Conservation (phyloP, 441 rosid genomes). For the Gossypium aridum region DNA sequence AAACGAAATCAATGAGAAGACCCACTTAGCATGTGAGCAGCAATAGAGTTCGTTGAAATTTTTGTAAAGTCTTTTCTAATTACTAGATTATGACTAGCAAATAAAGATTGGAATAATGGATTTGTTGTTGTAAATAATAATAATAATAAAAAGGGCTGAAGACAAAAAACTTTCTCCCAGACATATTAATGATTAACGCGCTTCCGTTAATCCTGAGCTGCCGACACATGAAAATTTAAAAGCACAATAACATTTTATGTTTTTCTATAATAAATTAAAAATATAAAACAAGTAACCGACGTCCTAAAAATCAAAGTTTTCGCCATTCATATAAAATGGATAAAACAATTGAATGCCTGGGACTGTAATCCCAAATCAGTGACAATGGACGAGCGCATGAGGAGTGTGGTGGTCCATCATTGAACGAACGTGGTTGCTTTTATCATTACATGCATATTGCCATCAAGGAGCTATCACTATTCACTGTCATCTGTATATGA, state of each 20-base stretch:
- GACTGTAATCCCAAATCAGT: neutral
- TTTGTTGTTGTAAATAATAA: neutral
- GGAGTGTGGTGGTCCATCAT: neutral
- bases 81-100: neutral
- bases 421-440: neutral
- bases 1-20: neutral
- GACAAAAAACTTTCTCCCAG: neutral
- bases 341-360: neutral
- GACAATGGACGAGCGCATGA: neutral
- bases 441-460: neutral
- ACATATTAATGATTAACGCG: conserved; percentile 1
- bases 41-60: neutral
- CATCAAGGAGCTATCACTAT: neutral
- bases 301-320: neutral
- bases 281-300: no score
- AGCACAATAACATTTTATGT: no score
- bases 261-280: no score
- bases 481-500: neutral
- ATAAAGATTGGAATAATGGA: neutral
- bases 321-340: neutral
- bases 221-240: neutral
- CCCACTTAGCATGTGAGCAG: neutral
- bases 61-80: neutral
- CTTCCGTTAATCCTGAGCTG: neutral
- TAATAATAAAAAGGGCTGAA: neutral